Base-by-base conservation (phyloP, 2,329 filamentous ascomycete species). In the Celoporthe dispersa region DNA sequence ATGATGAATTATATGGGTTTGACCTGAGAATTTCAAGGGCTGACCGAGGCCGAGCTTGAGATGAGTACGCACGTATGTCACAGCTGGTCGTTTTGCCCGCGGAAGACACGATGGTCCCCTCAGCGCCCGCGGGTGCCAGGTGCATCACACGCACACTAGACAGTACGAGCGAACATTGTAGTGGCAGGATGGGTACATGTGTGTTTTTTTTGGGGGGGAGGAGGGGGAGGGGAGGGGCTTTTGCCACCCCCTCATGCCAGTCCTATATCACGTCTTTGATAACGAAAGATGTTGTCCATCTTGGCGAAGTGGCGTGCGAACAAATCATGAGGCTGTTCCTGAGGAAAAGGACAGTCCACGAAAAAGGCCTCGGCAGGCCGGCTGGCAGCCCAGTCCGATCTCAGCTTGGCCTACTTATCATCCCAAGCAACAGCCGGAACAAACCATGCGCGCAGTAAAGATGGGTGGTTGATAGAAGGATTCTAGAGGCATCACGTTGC, bases 401-500 rank as follows among this genome's bases (percentile, higher is more conserved):
- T 33, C 28, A 31, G 53, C 25, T 57, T 31, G 28, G 14, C 14
- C 53, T 31, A 8, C 25, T n/a, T n/a, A n/a, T n/a, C 48, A n/a
- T 11, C 9, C 12, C 48, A 25, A 25, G n/a, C n/a, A n/a, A n/a
- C 9, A 25, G 48, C n/a, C 48, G 48, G 48, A 12, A 14, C 12
- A 41, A 25, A 53, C 9, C 48, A n/a, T 25, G 16, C n/a, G 55
- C 33, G 22, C 19, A 5, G 16, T 57, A 9, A 44, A 6, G 44
- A 48, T 22, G 19, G 44, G 16, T 37, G 16, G 25, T n/a, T n/a
- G 22, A 22, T 37, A 28, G 55, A 60, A 60, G 22, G 31, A n/a
- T 60, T 60, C 57, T 60, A 35, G 57, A 37, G 12, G 31, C 57
- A 60, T 37, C 57, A 37, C 57, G 57, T 60, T 57, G 53, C 53